phyloP scores from a whole-genome alignment of 306 rosid species.

The Lathyrus oleraceus region DNA sequence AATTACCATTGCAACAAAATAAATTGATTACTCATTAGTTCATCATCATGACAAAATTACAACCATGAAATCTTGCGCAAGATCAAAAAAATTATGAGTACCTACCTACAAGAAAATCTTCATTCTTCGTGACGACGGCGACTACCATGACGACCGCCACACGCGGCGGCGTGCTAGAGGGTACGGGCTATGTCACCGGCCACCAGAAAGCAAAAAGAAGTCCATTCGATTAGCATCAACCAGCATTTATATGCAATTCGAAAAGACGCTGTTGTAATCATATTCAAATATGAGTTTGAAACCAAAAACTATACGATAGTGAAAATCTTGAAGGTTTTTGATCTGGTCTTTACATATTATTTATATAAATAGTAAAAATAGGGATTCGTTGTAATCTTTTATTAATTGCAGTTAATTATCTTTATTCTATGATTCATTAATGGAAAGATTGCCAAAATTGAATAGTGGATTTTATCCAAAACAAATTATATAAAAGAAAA shows the following conservation, averaged over 20 bases:
- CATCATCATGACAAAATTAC: not conserved
- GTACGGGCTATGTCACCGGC: slow-evolving; percentile 4
- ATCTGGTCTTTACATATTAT: not conserved
- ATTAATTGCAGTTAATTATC: not conserved
- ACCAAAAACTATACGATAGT: not conserved
- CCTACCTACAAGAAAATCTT: not conserved
- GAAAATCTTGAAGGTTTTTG: not conserved
- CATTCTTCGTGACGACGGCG: not conserved
- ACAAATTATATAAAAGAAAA: not conserved
- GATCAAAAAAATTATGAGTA: not conserved
- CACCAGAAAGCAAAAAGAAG: not conserved
- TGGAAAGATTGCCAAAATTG: not conserved
- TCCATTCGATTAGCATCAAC: not conserved
- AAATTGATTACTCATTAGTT: not conserved
- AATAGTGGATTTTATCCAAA: not conserved
- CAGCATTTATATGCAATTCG: not conserved
- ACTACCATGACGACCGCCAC: too few relatives aligned
- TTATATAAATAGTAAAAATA: not conserved
- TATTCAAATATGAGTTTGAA: not conserved
- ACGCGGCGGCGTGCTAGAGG: not conserved
- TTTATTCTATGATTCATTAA: too few relatives aligned
- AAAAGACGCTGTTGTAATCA: slow-evolving; percentile 20
- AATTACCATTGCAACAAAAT: not conserved
- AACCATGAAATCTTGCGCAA: not conserved
- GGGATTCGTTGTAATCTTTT: not conserved